Conservation (phyloP, 306 rosid species). For the Trifolium subterraneum region DNA sequence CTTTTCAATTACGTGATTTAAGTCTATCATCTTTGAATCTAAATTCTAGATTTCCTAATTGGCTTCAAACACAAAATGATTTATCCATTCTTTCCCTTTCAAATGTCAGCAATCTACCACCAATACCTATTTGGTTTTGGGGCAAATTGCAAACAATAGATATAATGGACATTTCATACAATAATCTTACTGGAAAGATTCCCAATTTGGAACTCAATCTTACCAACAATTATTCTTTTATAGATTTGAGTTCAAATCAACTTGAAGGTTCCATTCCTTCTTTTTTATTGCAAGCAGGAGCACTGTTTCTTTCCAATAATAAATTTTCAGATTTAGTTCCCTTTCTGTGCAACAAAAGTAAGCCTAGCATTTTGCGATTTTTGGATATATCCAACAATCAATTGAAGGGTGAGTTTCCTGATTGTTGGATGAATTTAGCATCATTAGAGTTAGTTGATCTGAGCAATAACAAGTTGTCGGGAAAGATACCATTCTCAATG, state of each 20-base stretch:
- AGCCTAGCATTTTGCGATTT: not conserved
- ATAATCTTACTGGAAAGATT: not conserved
- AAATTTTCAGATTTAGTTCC: conserved; percentile 1
- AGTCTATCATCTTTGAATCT: not conserved
- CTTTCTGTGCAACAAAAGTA: not conserved
- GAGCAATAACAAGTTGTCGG: conserved; percentile 25
- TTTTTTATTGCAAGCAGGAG: not conserved
- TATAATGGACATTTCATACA: not conserved
- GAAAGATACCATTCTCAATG: not conserved
- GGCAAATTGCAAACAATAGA: not conserved
- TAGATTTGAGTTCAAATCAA: conserved; percentile 16
- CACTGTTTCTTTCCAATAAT: conserved; percentile 5
- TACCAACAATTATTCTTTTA: rapidly evolving
- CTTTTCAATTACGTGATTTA: not conserved
- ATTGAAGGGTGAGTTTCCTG: conserved; percentile 11
- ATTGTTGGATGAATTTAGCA: conserved; percentile 23
- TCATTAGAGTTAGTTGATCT: not conserved
- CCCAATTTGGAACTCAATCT: not conserved
- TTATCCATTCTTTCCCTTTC: rapidly evolving
- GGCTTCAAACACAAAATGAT: conserved; percentile 18
- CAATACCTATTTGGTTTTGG: conserved; percentile 31
- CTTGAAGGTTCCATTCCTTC: conserved; percentile 29
- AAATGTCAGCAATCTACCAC: not conserved
- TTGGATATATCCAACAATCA: conserved; percentile 33
- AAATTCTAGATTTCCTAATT: not conserved